A percentile compares a stretch with the other conserved stretches of the same genome.
Evolutionary conservation across 176 grass and related monocot species (phyloP).

Genomic region (Rhipidocladum racemiflorum): DNA sequence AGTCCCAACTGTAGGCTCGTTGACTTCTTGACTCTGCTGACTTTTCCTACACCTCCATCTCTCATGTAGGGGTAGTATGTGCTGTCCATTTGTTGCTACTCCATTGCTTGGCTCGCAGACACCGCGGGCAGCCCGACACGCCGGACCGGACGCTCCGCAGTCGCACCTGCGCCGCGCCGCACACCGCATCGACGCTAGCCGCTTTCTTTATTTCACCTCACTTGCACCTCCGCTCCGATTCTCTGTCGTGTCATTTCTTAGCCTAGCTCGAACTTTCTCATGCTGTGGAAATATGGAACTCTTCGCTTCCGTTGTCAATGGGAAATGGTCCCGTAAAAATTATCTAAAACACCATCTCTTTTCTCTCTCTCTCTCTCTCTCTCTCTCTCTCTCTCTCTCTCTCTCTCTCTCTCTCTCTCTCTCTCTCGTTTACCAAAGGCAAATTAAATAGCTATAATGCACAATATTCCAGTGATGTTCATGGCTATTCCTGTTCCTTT

Average conservation of each 20-base stretch:
- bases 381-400: too few relatives aligned
- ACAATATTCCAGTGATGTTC: too few relatives aligned
- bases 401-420: too few relatives aligned
- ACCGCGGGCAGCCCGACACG: not conserved
- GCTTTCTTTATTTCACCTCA: not conserved
- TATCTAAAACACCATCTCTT: too few relatives aligned
- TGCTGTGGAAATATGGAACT: too few relatives aligned
- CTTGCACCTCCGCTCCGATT: not conserved
- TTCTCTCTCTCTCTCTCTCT: too few relatives aligned
- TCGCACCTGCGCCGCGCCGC: not conserved
- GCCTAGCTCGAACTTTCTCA: too few relatives aligned
- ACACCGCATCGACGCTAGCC: not conserved
- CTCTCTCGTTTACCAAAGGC: too few relatives aligned
- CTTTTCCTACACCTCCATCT: not conserved
- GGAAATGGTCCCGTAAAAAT: too few relatives aligned
- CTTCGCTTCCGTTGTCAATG: too few relatives aligned
- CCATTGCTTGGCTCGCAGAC: not conserved
- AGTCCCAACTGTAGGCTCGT: constrained; percentile 12
- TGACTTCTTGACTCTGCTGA: constrained; percentile 39
- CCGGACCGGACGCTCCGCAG: constrained; percentile 4
- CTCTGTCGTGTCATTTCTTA: not conserved
- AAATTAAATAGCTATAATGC: too few relatives aligned
- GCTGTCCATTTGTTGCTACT: not conserved
- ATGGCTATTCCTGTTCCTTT: too few relatives aligned
- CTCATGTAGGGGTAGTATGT: not conserved